These are phyloP conservation scores for Penicillium sp. DNA, from an alignment of 2,329 filamentous ascomycete species.

Conservation along the genomic window DNA sequence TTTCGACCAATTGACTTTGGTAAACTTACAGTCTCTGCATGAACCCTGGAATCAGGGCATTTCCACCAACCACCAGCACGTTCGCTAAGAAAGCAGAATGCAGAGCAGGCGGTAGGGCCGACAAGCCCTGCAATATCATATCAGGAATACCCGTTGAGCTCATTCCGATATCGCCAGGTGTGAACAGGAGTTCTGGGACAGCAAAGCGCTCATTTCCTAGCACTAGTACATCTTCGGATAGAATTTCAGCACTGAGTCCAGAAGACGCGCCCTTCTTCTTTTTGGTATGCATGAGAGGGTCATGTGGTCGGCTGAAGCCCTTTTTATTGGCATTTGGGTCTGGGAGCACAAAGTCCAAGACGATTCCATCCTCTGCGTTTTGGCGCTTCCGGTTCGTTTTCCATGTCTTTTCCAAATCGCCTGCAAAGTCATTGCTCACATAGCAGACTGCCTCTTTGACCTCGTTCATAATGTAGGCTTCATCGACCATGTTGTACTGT, in stretches of 20 bases:
- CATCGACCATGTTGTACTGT: conserved; percentile 94
- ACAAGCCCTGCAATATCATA: conserved; percentile 77
- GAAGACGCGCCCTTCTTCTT: conserved; percentile 52
- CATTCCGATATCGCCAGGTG: conserved; percentile 81
- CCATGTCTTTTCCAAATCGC: conserved; percentile 81
- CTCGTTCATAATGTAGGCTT: conserved; percentile 90
- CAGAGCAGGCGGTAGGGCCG: conserved; percentile 73
- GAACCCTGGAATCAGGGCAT: conserved; percentile 77
- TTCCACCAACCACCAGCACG: conserved; percentile 85
- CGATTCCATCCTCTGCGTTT: conserved; percentile 52
- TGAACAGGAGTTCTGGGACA: conserved; percentile 88
- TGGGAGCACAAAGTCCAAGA: conserved; percentile 89
- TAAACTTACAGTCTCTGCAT: conserved; percentile 67
- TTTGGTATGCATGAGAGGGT: conserved; percentile 63
- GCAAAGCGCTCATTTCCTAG: conserved; percentile 90
- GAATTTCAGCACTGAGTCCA: conserved; percentile 47
- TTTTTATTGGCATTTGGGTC: conserved; percentile 68
- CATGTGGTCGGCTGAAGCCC: conserved; percentile 76
- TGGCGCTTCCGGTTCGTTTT: conserved; percentile 64
- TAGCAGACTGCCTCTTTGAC: conserved; percentile 92
- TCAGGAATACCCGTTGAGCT: conserved; percentile 80
- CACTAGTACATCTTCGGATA: conserved; percentile 77
- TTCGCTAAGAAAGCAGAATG: conserved; percentile 85
- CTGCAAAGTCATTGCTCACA: conserved; percentile 73
- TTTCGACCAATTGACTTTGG: neutral